Evolutionary conservation across 2,329 filamentous ascomycete species (phyloP).

Genomic region (Aspergillus aculeatinus): DNA sequence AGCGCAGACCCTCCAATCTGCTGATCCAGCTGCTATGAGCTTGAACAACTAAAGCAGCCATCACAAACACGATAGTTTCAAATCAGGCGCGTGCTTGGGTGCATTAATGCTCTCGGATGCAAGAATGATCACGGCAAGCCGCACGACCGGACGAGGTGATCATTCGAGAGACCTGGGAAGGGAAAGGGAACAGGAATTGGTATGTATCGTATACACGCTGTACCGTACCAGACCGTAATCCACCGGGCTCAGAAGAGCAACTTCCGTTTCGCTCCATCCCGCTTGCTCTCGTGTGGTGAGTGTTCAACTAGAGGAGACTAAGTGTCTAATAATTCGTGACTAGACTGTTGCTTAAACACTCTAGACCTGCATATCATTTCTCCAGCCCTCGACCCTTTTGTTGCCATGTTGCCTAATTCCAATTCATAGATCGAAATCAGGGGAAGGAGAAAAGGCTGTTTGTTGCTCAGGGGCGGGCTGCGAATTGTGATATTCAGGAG

Average conservation of each 20-base stretch:
- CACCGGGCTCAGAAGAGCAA: too few relatives aligned
- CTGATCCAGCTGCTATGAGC: neutral
- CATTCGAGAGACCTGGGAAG: conserved; percentile 1
- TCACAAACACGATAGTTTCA: neutral
- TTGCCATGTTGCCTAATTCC: neutral
- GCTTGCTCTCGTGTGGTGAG: neutral
- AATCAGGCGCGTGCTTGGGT: neutral
- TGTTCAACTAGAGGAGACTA: neutral
- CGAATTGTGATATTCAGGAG: neutral
- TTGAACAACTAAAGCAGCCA: neutral
- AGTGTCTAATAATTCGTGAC: neutral
- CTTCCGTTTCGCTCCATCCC: neutral
- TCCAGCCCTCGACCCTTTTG: neutral
- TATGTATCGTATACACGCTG: neutral
- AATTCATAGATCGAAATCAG: neutral
- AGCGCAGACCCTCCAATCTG: neutral
- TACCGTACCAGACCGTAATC: conserved; percentile 8
- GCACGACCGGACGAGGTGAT: conserved; percentile 21
- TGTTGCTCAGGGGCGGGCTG: neutral
- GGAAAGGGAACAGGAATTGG: neutral
- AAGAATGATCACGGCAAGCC: conserved; percentile 18
- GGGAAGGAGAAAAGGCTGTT: neutral
- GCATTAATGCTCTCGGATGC: conserved; percentile 15
- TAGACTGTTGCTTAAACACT: conserved; percentile 5
- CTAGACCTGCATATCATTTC: conserved; percentile 9